Base-by-base conservation (phyloP, 345 rosid genomes). In the Euphorbia lathyris region DNA sequence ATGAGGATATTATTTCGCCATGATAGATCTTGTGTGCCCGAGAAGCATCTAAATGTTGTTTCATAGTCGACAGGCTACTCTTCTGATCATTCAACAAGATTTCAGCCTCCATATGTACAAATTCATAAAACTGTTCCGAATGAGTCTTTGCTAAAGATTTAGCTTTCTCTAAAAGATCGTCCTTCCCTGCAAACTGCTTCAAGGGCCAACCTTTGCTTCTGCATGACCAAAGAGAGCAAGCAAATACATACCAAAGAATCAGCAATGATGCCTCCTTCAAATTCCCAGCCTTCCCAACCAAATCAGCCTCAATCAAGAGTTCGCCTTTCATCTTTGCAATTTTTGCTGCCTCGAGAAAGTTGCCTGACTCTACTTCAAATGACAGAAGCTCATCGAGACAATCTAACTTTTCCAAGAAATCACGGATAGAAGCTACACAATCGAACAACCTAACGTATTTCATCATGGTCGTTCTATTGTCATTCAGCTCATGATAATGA, bases 171-270 rank as follows among this genome's bases (percentile, higher is more conserved):
- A 86, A 11, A 63, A 84, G 81, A 42, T 77, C 67, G 68, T 78
- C 72, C 68, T 75, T 67, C 12, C 64, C 59, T 3, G 27, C 20
- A 74, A 81, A 81, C 57, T 60, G 77, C 75, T 81, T 78, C 43
- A 82, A 71, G 10, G 86, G 87, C 87, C 90, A 86, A 10, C 86
- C 90, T 29, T 50, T 63, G 72, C 78, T 63, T 69, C 80, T 78
- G 17, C 51, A 52, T 29, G 66, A 66, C 90, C 87, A 86, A 0
- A 86, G 81, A 62, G 90, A 84, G 64, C 42, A 72, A 34, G 72
- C 70, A 48, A 82, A 29, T 17, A 84, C 76, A 72, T 56, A 76
- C 70, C 76, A 73, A 2, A 86, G 73, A 43, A 79, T 61, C 4
- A 77, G 76, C 59, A 32, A 38, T 0, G 82, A 62, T 20, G 90